Evolutionary conservation across 345 rosid genomes (phyloP), one percentile per base, ranked within the genome.

Genomic region (Pelargonium nanum): DNA sequence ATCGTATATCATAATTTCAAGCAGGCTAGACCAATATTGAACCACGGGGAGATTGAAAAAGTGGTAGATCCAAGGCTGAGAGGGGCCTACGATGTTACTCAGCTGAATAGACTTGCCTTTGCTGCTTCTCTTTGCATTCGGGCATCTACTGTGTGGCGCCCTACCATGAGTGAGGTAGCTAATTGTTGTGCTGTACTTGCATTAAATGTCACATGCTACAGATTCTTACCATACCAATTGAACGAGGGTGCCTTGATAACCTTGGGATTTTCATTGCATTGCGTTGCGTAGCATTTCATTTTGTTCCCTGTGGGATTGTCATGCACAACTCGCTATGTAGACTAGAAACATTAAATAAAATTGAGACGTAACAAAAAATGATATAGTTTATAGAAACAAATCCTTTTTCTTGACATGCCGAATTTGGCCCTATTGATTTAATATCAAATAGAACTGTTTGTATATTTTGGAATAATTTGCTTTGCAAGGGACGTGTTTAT

Each of bases 61-160:
- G 58, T 93, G 30, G 81, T 78, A 53, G 99, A 89, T 83, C 96
- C 96, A 20, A 85, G 86, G 70, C 86, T 93, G 12, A 72, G 64
- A 62, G 94, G 85, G 69, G 71, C 75, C 52, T 87, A 75, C 30
- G 85, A 89, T 68, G 70, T 70, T 45, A 32, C 70, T 13, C 84
- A 85, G 70, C 80, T 87, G 70, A 80, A 69, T 65, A 80, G 80
- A 56, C 83, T 93, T 63, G 81, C 90, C 44, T 85, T 85, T 16
- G 86, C 90, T 4, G 96, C 97, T 2, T 87, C 99, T 26, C 85
- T 93, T 34, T 93, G 96, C 61, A 93, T 89, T 60, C 68, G 94
- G 53, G 77, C 96, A 30, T 85, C 96, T 19, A 70, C 95, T 45
- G 61, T 65, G 22, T 89, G 85, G 96, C 91, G 99, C 56, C 97